phyloP scores from a whole-genome alignment of 768 basidiomycete genomes.

The Naganishia onofrii region DNA sequence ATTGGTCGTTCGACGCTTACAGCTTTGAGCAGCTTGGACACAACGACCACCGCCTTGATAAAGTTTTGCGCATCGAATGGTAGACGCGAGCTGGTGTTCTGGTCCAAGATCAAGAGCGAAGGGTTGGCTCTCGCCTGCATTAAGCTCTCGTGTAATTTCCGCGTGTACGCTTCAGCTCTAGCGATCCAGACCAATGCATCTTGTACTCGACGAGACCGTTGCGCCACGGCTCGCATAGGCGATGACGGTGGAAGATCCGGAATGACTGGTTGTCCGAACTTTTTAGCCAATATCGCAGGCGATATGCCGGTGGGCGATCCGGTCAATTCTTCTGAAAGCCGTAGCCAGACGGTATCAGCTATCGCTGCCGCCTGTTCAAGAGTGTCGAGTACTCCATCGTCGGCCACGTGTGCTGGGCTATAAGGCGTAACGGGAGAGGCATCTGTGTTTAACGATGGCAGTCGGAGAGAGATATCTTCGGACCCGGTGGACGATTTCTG shows the following conservation, averaged over 20 bases:
- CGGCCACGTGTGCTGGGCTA: slow-evolving; percentile 64
- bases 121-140: slow-evolving; percentile 60
- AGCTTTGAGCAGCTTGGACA: slow-evolving; percentile 70
- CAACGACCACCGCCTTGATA: slow-evolving; percentile 75
- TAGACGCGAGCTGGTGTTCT: slow-evolving; percentile 62
- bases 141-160: slow-evolving; percentile 63
- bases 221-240: not conserved
- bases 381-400: slow-evolving; percentile 73
- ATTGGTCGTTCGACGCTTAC: slow-evolving; percentile 61
- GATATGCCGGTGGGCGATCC: slow-evolving; percentile 21
- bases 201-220: slow-evolving; percentile 26
- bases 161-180: slow-evolving; percentile 65
- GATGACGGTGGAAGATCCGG: slow-evolving; percentile 8
- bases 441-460: slow-evolving; percentile 42
- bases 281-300: slow-evolving; percentile 14
- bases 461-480: slow-evolving; percentile 42
- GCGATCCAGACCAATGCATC: slow-evolving; percentile 54
- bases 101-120: slow-evolving; percentile 49
- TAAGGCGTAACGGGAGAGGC: slow-evolving; percentile 52
- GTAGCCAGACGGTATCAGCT: slow-evolving; percentile 75
- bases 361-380: slow-evolving; percentile 74
- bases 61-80: slow-evolving; percentile 77
- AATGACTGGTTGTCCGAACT: slow-evolving; percentile 9
- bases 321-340: slow-evolving; percentile 57
- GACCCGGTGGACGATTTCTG: slow-evolving; percentile 53